Evolutionary conservation across 2,329 filamentous ascomycete species (phyloP).

Genomic region (Alternaria brassicicola): DNA sequence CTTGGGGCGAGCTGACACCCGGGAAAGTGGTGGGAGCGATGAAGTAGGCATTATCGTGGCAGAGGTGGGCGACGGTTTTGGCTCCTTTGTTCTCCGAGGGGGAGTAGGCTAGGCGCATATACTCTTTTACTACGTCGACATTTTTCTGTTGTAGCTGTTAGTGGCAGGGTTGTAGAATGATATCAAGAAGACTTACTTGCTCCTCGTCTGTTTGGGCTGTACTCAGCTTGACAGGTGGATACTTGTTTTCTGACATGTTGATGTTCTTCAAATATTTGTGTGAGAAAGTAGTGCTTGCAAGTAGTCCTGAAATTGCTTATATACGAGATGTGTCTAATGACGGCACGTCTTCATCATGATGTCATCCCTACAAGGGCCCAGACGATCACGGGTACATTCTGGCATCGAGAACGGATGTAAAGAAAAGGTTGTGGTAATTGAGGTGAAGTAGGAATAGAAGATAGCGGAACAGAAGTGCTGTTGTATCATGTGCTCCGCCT

Average conservation of each 20-base stretch:
- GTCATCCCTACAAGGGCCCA: conserved; percentile 3
- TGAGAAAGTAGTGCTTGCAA: neutral
- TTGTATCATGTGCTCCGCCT: neutral
- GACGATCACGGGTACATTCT: neutral
- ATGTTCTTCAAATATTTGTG: neutral
- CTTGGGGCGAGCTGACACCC: conserved; percentile 45
- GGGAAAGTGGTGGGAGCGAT: conserved; percentile 49
- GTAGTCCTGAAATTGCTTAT: neutral
- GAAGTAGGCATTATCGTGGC: conserved; percentile 42
- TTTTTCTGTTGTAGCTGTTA: conserved; percentile 29
- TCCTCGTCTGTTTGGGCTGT: conserved; percentile 13
- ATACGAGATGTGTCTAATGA: neutral
- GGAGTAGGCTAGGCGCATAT: conserved; percentile 49
- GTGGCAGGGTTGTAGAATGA: neutral
- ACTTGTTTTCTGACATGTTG: conserved; percentile 11
- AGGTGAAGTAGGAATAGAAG: neutral
- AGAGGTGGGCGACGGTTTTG: conserved; percentile 44
- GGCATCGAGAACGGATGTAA: neutral
- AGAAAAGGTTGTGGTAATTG: neutral
- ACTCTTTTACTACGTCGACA: conserved; percentile 45
- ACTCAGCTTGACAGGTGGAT: conserved; percentile 14
- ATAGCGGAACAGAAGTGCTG: neutral
- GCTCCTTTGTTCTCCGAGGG: conserved; percentile 45
- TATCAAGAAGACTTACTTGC: conserved; percentile 1
- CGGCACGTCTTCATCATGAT: conserved; percentile 10